Evolutionary conservation across 2,329 filamentous ascomycete species (phyloP), one percentile per base, ranked within the genome.

Genomic region (Aschersonia sp.): DNA sequence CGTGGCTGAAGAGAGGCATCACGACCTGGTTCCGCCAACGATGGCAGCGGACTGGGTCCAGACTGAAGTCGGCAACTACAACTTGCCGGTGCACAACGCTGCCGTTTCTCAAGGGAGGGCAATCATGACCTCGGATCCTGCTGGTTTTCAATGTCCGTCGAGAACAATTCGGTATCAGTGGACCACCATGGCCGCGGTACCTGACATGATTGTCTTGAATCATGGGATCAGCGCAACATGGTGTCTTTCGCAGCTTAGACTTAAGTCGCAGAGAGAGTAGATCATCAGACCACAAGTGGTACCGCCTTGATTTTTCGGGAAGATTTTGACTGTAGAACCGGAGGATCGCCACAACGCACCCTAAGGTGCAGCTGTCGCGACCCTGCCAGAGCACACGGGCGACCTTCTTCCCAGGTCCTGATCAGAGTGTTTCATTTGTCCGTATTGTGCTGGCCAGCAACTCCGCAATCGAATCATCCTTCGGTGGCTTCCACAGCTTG

Each of bases 151-250:
- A 75, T 81, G 55, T 84, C 81, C 46, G 85, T 87, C 60, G 78
- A 80, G 50, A 79, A 88, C 55, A 89, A 88, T 64, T 69, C 78
- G 0, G 60, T 87, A 83, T 63, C 85, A 78, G 67, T 80, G 74
- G 69, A 71, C 80, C n/a, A 65, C 73, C 5, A 75, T 78, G 58
- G 74, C 80, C 49, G 87, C 87, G 62, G 66, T 89, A 1, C 84
- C 84, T 0, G 59, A 65, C 53, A 83, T 89, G 73, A 63, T 82
- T 46, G 58, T 63, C 5, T 59, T 58, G 9, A 79, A 86, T 64
- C 83, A 88, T 64, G 84, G 84, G 51, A 84, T 84, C 72, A 61
- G 88, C 41, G 80, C 87, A 29, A 87, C 80, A 73, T 88, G 29
- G 78, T 84, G 10, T 80, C 75, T 2, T 69, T 78, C 45, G 81